A percentile compares a stretch with the other conserved stretches of the same genome.
Conservation (phyloP, 352 stramenopile species). For the Phytophthora palmivora region DNA sequence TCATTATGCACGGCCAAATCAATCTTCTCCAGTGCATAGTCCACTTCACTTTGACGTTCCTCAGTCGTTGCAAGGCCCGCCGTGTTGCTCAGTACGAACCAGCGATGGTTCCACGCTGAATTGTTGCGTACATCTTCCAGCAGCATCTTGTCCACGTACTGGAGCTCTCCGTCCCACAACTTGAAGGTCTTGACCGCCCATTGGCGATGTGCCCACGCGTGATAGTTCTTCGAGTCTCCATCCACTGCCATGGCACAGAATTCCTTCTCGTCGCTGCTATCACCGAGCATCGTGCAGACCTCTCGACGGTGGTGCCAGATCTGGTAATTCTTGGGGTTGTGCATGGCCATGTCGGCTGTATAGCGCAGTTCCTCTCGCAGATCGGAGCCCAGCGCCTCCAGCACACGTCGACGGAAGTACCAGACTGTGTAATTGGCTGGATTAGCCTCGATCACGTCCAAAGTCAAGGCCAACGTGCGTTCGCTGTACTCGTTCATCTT, state of each 20-base stretch:
- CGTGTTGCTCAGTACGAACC: conserved; percentile 82
- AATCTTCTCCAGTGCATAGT: conserved; percentile 80
- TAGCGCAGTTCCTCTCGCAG: conserved; percentile 75
- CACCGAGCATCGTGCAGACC: conserved; percentile 86
- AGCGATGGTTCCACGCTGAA: conserved; percentile 92
- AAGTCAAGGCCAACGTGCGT: conserved; percentile 92
- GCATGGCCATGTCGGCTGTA: conserved; percentile 88
- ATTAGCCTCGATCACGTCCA: conserved; percentile 95
- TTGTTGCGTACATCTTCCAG: conserved; percentile 97
- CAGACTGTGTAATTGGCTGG: conserved; percentile 99
- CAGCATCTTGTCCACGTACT: conserved; percentile 91
- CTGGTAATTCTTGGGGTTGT: conserved; percentile 99
- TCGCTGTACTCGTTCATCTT: conserved; percentile 91
- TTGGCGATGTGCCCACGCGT: conserved; percentile 98
- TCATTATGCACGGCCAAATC: conserved; percentile 87
- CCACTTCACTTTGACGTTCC: conserved; percentile 67
- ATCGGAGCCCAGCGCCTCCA: conserved; percentile 83
- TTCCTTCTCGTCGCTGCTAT: conserved; percentile 90
- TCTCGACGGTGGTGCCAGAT: conserved; percentile 98
- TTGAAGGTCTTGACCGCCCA: conserved; percentile 91
- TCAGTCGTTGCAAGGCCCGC: conserved; percentile 35
- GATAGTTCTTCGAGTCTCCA: conserved; percentile 99
- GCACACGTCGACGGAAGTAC: conserved; percentile 92
- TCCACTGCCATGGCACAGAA: conserved; percentile 94
- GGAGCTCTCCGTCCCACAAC: conserved; percentile 94